Evolutionary conservation across 768 basidiomycete genomes (phyloP), one percentile per base, ranked within the genome.

Genomic region (Psilocybe subaeruginosa): DNA sequence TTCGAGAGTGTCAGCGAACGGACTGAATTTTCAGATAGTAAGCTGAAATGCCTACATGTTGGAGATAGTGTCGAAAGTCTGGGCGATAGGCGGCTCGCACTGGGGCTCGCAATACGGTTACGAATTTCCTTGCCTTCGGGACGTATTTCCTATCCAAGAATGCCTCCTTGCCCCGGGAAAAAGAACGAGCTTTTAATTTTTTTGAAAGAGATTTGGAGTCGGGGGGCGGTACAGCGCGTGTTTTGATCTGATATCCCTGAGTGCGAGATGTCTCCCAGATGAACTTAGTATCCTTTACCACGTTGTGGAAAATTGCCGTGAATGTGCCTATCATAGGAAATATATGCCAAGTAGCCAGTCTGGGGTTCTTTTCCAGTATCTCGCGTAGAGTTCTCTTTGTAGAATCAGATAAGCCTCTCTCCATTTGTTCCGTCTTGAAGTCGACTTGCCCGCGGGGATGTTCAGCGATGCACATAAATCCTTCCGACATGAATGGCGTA

Each of bases 291-390:
- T 17, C 31, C 16, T 37, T 39, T 9, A 43, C 39, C 46, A 47
- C 33, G 8, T 33, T 27, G 16, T 54, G 41, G 19, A 60, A 23
- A 43, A 60, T 48, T 2, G 14, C 6, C 17, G 23, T 47, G 12
- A 45, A 43, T 27, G 52, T n/a, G 7, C 49, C 46, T 19, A 45
- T 49, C 59, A 60, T 60, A 3, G 59, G 51, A 23, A 60, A 55
- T 19, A 60, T 54, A 23, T 60, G 33, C 45, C 45, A 60, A 3
- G 19, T 60, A 5, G 59, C 59, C 11, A 60, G 46, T 7, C 46
- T 46, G n/a, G 53, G 47, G 29, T 14, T 49, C 12, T 37, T 23
- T 14, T 31, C 46, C 14, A n/a, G 14, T 8, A 60, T n/a, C 2
- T 27, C 23, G 7, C 8, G 1, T 1, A 60, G 3, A 14, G 33